Percentiles rank a stretch among this genome's conserved stretches.
These are phyloP conservation scores for Mercurialis annua DNA, from an alignment of 345 rosid genomes.

Conservation along the genomic window DNA sequence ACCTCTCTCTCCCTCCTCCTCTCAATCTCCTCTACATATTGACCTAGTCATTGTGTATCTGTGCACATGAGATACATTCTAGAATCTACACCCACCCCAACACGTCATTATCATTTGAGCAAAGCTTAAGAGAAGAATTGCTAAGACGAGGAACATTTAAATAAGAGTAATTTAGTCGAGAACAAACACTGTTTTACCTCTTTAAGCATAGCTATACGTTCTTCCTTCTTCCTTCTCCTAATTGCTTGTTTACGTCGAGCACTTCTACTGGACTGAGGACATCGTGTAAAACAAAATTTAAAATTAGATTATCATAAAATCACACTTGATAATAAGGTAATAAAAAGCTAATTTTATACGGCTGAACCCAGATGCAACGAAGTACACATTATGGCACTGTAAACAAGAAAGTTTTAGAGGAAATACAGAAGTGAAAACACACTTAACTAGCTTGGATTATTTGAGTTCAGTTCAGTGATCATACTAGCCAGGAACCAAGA, in stretches of 20 bases:
- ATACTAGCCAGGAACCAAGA: background rate
- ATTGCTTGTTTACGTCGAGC: slow-evolving; percentile 89
- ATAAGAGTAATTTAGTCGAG: background rate
- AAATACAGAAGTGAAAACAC: background rate
- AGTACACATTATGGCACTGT: background rate
- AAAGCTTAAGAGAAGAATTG: background rate
- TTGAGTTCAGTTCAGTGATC: background rate
- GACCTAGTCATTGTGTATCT: background rate
- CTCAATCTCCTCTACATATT: background rate
- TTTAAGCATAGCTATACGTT: slow-evolving; percentile 50
- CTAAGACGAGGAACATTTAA: background rate
- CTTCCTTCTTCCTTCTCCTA: slow-evolving; percentile 73
- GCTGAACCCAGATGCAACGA: background rate
- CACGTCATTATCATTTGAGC: background rate
- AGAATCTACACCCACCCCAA: background rate
- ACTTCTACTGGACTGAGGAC: slow-evolving; percentile 74
- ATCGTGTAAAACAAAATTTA: slow-evolving; percentile 5
- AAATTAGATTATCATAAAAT: no score
- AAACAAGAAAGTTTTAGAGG: background rate
- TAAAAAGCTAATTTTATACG: background rate
- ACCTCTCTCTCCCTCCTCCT: background rate
- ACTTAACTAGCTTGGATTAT: background rate
- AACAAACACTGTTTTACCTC: slow-evolving; percentile 41
- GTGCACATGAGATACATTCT: background rate
- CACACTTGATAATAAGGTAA: slow-evolving; percentile 3